These are phyloP conservation scores for Arthonia radiata DNA, from an alignment of 495 filamentous ascomycete species.

Conservation along the genomic window DNA sequence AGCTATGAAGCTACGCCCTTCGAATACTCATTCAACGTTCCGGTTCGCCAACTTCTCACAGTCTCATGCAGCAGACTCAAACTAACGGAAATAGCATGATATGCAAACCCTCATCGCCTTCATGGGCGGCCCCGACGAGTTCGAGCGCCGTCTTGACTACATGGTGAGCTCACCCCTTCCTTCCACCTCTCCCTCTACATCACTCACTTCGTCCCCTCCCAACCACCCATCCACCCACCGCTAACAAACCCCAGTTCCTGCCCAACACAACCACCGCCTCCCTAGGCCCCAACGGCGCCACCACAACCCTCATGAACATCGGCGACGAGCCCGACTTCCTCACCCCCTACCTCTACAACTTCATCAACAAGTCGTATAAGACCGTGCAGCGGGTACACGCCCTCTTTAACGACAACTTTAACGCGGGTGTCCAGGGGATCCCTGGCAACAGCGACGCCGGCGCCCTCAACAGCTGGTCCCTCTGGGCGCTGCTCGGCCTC, in stretches of 20 bases:
- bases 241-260: too few relatives aligned
- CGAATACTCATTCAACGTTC: constrained; percentile 13
- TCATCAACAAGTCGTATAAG: constrained; percentile 12
- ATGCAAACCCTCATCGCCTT: constrained; percentile 13
- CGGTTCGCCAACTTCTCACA: too few relatives aligned
- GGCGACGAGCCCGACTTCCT: constrained; percentile 15
- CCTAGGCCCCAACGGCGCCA: constrained; percentile 11
- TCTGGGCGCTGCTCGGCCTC: constrained; percentile 48
- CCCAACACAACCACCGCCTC: constrained; percentile 10
- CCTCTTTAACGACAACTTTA: constrained; percentile 11
- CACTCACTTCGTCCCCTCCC: too few relatives aligned
- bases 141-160: constrained; percentile 12
- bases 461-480: constrained; percentile 42
- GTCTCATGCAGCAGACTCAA: too few relatives aligned
- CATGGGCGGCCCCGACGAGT: constrained; percentile 11
- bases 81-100: too few relatives aligned
- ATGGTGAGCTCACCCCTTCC: too few relatives aligned
- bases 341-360: constrained; percentile 15
- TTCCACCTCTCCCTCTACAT: too few relatives aligned
- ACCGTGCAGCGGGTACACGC: constrained; percentile 8
- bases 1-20: constrained; percentile 13
- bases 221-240: too few relatives aligned
- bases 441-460: constrained; percentile 47
- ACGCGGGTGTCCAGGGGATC: constrained; percentile 19
- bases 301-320: constrained; percentile 13